Evolutionary conservation across 768 basidiomycete species (phyloP).

Genomic region (Mycena belliarum): DNA sequence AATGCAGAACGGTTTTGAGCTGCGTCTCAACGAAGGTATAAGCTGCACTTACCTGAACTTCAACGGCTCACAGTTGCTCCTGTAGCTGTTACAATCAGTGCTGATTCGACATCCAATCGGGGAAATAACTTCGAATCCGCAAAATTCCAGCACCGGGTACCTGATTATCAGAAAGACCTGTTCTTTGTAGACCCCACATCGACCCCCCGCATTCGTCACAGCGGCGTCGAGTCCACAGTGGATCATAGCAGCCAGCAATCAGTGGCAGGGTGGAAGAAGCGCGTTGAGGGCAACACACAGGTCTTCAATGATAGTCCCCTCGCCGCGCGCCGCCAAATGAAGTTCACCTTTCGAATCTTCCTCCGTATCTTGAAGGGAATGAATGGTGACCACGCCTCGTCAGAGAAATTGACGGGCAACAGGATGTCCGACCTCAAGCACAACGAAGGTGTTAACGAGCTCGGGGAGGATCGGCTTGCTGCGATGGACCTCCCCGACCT

Average conservation of each 20-base stretch:
- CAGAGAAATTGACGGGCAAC: conserved; percentile 22
- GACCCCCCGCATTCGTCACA: background rate
- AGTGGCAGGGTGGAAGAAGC: background rate
- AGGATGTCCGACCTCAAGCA: conserved; percentile 21
- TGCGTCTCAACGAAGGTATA: too few species aligned
- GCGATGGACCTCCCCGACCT: conserved; percentile 16
- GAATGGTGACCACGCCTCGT: conserved; percentile 28
- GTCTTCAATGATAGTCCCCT: conserved; percentile 3
- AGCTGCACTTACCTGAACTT: too few species aligned
- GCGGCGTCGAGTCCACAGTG: background rate
- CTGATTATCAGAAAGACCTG: background rate
- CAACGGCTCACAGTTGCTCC: too few species aligned
- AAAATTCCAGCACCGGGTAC: background rate
- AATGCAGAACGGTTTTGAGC: too few species aligned
- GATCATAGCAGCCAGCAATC: conserved; percentile 2
- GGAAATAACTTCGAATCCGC: background rate
- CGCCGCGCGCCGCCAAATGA: background rate
- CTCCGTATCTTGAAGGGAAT: conserved; percentile 23
- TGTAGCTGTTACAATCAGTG: too few species aligned
- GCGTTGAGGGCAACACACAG: background rate
- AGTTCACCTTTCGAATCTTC: background rate
- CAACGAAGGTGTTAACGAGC: conserved; percentile 7
- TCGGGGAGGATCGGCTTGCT: conserved; percentile 21
- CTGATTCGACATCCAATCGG: background rate
- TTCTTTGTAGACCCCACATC: background rate